These are phyloP conservation scores for Immersiella caudata DNA, from an alignment of 495 filamentous ascomycete genomes.

Conservation along the genomic window DNA sequence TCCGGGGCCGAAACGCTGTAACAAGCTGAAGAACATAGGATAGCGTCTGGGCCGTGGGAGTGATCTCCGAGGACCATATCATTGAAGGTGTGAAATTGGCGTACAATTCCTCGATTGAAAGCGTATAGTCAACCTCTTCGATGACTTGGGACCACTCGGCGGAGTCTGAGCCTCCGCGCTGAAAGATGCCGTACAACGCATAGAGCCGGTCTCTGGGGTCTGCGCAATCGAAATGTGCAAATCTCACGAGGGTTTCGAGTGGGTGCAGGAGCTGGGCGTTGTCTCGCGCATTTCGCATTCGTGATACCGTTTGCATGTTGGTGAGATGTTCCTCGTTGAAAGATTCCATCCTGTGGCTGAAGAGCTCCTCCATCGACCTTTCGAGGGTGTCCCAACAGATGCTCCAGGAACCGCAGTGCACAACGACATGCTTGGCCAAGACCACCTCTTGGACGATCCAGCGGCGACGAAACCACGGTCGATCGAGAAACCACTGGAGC, in stretches of 20 bases:
- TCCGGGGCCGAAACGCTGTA: neutral
- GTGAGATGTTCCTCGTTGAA: neutral
- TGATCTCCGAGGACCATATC: neutral
- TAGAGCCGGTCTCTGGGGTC: slow-evolving; percentile 20
- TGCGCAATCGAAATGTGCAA: slow-evolving; percentile 14
- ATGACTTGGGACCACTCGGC: neutral
- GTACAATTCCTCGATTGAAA: neutral
- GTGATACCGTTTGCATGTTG: neutral
- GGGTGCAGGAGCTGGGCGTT: neutral
- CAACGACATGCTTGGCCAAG: slow-evolving; percentile 1
- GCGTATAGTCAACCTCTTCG: neutral
- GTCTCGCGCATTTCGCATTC: neutral
- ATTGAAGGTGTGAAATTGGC: neutral
- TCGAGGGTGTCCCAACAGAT: slow-evolving; percentile 11
- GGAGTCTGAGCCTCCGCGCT: slow-evolving; percentile 12
- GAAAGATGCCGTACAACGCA: slow-evolving; percentile 20
- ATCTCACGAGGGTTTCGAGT: slow-evolving; percentile 15
- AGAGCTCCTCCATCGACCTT: neutral
- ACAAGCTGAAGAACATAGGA: neutral
- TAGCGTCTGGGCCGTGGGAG: too few relatives aligned
- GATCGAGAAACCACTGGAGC: neutral
- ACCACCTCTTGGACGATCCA: slow-evolving; percentile 18
- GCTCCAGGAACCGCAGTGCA: slow-evolving; percentile 14
- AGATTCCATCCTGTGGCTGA: neutral
- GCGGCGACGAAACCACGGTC: slow-evolving; percentile 3